These are phyloP conservation scores for Nemophila menziesii DNA, from an alignment of 257 asterid species.

Conservation along the genomic window DNA sequence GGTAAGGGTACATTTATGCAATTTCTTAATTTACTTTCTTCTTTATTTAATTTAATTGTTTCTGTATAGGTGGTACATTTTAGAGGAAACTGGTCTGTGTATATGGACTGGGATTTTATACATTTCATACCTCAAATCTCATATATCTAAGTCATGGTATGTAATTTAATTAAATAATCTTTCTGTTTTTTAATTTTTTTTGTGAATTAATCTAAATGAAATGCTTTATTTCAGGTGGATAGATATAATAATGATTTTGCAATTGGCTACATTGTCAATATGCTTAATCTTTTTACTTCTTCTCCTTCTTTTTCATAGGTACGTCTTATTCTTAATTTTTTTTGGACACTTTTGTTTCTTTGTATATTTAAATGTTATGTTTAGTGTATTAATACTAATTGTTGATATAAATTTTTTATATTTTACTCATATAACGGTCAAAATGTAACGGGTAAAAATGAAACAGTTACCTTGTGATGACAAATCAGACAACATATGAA, in stretches of 20 bases:
- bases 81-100: constrained; percentile 71
- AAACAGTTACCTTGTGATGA: constrained; percentile 76
- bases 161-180: constrained; percentile 7
- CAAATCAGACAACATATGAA: constrained; percentile 94
- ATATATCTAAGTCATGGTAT: constrained; percentile 75
- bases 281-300: constrained; percentile 60
- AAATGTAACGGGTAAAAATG: no score
- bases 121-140: constrained; percentile 53
- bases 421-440: no score
- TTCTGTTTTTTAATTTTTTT: constrained; percentile 1
- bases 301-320: constrained; percentile 85
- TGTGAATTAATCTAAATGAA: constrained; percentile 8
- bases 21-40: neutral
- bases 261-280: constrained; percentile 52
- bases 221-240: constrained; percentile 65
- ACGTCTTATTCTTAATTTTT: constrained; percentile 12
- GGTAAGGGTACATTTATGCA: constrained; percentile 36
- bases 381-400: no score
- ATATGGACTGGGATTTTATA: constrained; percentile 79
- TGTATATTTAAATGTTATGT: no score
- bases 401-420: constrained; percentile 1
- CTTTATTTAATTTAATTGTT: neutral
- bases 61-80: constrained; percentile 79
- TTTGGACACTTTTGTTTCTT: constrained; percentile 1
- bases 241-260: constrained; percentile 50